These are phyloP conservation scores for Rhodotorula graminis DNA, from an alignment of 768 basidiomycete genomes.

Conservation along the genomic window DNA sequence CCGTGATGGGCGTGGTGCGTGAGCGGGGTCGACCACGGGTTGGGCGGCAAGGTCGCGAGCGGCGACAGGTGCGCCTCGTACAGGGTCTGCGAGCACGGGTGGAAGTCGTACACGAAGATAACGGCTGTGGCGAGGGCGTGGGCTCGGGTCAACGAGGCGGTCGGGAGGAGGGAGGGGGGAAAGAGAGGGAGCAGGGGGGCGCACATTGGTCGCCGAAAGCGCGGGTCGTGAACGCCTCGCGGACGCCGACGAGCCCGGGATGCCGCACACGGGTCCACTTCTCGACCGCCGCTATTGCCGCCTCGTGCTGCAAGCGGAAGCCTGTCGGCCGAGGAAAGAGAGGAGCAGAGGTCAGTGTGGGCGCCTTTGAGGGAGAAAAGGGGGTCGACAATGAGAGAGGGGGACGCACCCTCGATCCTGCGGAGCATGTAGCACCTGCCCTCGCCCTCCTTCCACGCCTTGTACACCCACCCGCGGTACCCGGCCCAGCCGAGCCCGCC, in stretches of 20 bases:
- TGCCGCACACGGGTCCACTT: slow-evolving; percentile 78
- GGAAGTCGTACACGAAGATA: slow-evolving; percentile 83
- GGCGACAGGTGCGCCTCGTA: slow-evolving; percentile 65
- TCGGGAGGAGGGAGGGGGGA: not conserved
- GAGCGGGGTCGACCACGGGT: slow-evolving; percentile 47
- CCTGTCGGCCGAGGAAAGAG: slow-evolving; percentile 52
- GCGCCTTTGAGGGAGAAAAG: not conserved
- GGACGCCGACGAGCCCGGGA: slow-evolving; percentile 73
- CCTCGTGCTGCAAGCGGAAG: slow-evolving; percentile 73
- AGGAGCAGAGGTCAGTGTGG: not conserved
- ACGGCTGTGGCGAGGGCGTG: slow-evolving; percentile 59
- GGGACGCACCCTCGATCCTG: slow-evolving; percentile 73
- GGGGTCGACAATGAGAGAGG: not conserved
- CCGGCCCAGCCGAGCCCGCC: slow-evolving; percentile 46
- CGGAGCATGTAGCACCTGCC: slow-evolving; percentile 72
- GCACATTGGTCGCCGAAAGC: slow-evolving; percentile 87
- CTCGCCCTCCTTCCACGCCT: slow-evolving; percentile 70
- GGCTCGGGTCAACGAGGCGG: no score
- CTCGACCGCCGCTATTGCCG: slow-evolving; percentile 76
- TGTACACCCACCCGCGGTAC: slow-evolving; percentile 78
- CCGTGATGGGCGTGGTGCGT: slow-evolving; percentile 61
- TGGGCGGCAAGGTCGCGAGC: slow-evolving; percentile 35
- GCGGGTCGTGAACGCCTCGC: slow-evolving; percentile 91
- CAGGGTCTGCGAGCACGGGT: slow-evolving; percentile 76
- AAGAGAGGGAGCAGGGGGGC: slow-evolving; percentile 42